Conservation (phyloP, 768 basidiomycete species). For the Rhodosporidiobolus odoratus region DNA sequence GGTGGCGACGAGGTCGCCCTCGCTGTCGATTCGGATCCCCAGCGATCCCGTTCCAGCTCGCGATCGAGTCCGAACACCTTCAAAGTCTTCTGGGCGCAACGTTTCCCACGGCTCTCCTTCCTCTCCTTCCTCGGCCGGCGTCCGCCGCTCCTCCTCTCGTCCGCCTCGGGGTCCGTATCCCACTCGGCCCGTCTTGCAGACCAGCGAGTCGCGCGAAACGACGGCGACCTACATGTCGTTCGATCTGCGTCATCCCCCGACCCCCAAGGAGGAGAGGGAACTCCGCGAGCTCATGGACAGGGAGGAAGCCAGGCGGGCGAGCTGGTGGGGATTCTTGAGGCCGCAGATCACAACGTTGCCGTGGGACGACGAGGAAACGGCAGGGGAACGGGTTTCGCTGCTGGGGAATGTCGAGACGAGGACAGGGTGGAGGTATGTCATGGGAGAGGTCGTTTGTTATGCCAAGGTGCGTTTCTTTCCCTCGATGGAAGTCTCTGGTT, state of each 20-base stretch:
- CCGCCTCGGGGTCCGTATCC: background rate
- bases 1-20: no score
- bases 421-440: constrained; percentile 3
- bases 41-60: no score
- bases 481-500: background rate
- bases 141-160: background rate
- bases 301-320: background rate
- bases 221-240: background rate
- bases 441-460: constrained; percentile 14
- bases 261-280: constrained; percentile 3
- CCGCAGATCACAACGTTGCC: background rate
- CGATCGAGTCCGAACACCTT: no score
- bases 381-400: constrained; percentile 1
- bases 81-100: no score
- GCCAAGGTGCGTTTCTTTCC: constrained; percentile 19
- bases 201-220: background rate
- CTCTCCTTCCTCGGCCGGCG: no score
- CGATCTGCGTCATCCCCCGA: constrained; percentile 4
- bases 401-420: background rate
- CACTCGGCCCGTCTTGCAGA: background rate
- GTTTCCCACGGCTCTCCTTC: no score
- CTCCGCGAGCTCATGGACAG: background rate
- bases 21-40: no score
- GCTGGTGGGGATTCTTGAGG: background rate
- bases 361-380: background rate